Base-by-base conservation (phyloP, 139 green algal species). In the Chlorella sp. region DNA sequence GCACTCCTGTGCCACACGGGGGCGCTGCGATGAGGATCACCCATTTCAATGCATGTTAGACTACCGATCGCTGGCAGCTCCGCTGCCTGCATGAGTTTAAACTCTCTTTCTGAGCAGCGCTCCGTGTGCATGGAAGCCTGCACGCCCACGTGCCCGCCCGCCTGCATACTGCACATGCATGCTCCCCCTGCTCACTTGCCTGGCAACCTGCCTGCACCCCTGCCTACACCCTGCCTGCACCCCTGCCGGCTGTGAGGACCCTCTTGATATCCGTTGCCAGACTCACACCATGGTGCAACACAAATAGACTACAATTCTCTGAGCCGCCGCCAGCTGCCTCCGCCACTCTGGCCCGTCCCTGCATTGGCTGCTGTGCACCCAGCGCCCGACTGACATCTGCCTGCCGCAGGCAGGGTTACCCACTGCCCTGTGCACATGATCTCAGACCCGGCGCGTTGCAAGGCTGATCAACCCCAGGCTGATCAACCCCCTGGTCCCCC, bases 271-370 rank as follows among this genome's bases (percentile, higher is more conserved):
- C n/a, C 68, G 44, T 40, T 75, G 68, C 68, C 68, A 75, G 68
- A 75, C 68, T 3, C 51, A 75, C 68, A 19, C 68, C 22, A 20
- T 51, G 68, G 68, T 51, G 68, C 68, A 24, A 48, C 65, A 75
- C 68, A 75, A 74, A 75, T 75, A 75, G 68, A 75, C 68, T 75
- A 75, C 68, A 75, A 75, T 75, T 75, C 68, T 75, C 43, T 44
- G 43, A 58, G 72, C 43, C 72, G 28, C 38, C 36, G 17, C 67
- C 32, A n/a, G 34, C 32, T 75, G 34, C 43, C 43, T 2, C 41
- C 30, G 38, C 20, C 73, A 17, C 43, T 40, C 7, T 77, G 40
- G 20, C 72, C 36, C 28, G 11, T 44, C 58, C 40, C 36, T 34
- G n/a, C n/a, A n/a, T n/a, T n/a, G n/a, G n/a, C n/a, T n/a, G n/a